phyloP scores from a whole-genome alignment of 441 rosid genomes.

The Pelargonium cotyledonis region DNA sequence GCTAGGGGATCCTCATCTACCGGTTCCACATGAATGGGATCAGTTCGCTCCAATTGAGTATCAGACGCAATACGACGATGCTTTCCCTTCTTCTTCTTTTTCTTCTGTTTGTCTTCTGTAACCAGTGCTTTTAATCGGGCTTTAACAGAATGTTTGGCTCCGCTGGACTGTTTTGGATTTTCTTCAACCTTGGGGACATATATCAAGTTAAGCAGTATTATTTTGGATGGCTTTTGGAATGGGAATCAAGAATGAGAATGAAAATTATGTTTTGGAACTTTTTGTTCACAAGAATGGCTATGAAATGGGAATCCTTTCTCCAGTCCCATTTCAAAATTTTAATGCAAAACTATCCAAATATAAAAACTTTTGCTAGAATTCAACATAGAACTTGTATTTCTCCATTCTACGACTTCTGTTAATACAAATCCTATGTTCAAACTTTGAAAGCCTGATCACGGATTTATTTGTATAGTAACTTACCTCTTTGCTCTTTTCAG shows the following conservation, averaged over 20 bases:
- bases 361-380: no score
- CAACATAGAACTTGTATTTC: no score
- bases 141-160: conserved; percentile 40
- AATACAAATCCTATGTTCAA: no score
- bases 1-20: conserved; percentile 18
- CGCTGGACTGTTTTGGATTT: conserved; percentile 25
- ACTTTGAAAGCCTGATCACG: background rate
- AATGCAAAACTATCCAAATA: no score
- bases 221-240: background rate
- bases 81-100: conserved; percentile 28
- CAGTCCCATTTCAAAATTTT: no score
- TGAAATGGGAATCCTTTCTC: no score
- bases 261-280: no score
- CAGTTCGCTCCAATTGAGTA: conserved; percentile 23
- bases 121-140: conserved; percentile 52
- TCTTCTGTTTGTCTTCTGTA: conserved; percentile 45
- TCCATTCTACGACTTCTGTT: no score
- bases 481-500: background rate
- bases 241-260: no score
- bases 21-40: conserved; percentile 20
- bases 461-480: conserved; percentile 3
- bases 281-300: no score
- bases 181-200: conserved; percentile 32
- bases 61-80: conserved; percentile 44
- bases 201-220: background rate